These are phyloP conservation scores for Dacryopinax spathularia DNA, from an alignment of 768 basidiomycete genomes.

Conservation along the genomic window DNA sequence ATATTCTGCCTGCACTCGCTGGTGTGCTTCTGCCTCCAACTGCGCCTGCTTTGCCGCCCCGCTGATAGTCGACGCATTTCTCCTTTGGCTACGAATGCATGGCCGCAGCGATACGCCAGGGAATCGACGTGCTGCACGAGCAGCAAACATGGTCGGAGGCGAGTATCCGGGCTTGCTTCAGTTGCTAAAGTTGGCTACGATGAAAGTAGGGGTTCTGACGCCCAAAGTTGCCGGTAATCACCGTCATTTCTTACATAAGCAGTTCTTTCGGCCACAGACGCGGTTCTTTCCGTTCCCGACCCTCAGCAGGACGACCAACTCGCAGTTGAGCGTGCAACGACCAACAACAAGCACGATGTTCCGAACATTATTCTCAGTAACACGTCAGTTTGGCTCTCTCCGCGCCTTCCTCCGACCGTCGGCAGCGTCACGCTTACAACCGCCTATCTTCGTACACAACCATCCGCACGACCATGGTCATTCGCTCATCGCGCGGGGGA, in stretches of 20 bases:
- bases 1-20: background rate
- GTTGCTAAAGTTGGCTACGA: background rate
- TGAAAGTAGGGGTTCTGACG: background rate
- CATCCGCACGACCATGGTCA: background rate
- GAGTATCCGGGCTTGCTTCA: no score
- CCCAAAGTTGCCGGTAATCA: background rate
- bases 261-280: background rate
- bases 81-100: background rate
- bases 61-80: background rate
- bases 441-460: background rate
- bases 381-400: background rate
- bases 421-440: background rate
- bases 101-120: background rate
- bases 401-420: background rate
- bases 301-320: background rate
- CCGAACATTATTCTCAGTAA: background rate
- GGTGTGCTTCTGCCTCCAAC: background rate
- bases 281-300: background rate
- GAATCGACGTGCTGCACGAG: background rate
- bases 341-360: background rate
- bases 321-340: background rate
- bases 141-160: background rate
- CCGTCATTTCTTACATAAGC: background rate
- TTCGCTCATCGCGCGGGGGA: conserved; percentile 34
- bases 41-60: background rate